Base-by-base conservation (phyloP, 805 yeast species). In the fission yeast (Schizosaccharomyces pombe) region DNA sequence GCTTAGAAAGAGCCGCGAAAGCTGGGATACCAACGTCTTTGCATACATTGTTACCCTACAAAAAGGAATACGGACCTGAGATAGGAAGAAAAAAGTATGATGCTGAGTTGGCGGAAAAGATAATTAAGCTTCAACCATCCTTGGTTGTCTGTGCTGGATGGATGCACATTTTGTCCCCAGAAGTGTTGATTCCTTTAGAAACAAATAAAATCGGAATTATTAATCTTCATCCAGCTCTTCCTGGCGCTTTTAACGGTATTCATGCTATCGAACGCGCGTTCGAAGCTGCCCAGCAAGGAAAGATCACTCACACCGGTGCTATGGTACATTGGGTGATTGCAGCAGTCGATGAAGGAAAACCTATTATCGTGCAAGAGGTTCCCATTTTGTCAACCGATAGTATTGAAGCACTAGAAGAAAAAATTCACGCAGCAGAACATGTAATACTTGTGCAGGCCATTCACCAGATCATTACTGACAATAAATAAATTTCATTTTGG, bases 321-420 rank as follows among this genome's bases (percentile, higher is more conserved):
- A 91, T 91, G 98, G 83, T 91, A 49, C 98, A 91, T 70, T 77
- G 82, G 63, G 97, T 91, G n/a, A 87, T 91, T 60, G 84, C 86
- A 52, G 94, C 84, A 62, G 98, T 91, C 5, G 98, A 91, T 66
- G 78, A 80, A 60, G 98, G 98, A 26, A 82, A 80, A 60, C 96
- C 98, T 1, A 67, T 91, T 47, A 68, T 91, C 14, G 87, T 91
- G 11, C 82, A 79, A 62, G 85, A 87, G 64, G 66, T 91, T 34
- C 80, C 76, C 2, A 74, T 89, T 47, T 67, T 67, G 19, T 78
- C 79, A 55, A 85, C 77, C 0, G 97, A 89, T 64, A 63, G 84
- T 0, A 67, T 86, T 56, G 94, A 85, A 52, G 74, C 73, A 26
- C 91, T 87, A 68, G 95, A 85, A 65, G 70, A 66, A 12, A 77